These are phyloP conservation scores for Euphorbia lathyris DNA, from an alignment of 345 rosid species.

Conservation along the genomic window DNA sequence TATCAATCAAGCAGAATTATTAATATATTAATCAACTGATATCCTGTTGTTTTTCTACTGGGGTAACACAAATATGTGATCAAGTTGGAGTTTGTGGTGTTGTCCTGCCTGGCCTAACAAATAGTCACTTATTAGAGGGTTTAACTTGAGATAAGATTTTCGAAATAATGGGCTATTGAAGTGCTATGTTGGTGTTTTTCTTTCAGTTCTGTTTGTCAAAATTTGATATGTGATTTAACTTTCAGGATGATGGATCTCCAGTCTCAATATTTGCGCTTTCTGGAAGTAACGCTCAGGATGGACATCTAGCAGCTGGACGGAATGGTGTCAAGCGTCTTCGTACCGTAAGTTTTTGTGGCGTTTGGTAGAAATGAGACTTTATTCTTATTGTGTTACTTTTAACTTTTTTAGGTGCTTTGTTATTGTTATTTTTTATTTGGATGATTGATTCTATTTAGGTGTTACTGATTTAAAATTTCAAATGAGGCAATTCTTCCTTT, in stretches of 20 bases:
- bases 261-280: conserved; percentile 82
- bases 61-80: background rate
- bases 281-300: conserved; percentile 80
- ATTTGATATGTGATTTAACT: conserved; percentile 4
- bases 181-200: background rate
- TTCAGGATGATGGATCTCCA: conserved; percentile 92
- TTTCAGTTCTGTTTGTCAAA: background rate
- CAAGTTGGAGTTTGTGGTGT: background rate
- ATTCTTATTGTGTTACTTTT: background rate
- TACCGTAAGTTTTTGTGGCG: conserved; percentile 48
- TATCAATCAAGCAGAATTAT: background rate
- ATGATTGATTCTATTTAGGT: background rate
- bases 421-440: background rate
- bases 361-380: background rate
- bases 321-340: conserved; percentile 99
- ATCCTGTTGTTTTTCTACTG: background rate
- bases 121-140: background rate
- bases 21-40: background rate
- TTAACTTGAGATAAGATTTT: background rate
- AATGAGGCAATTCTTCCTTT: no score
- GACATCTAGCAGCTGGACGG: conserved; percentile 88
- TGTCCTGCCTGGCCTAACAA: background rate
- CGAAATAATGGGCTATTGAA: background rate
- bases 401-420: background rate
- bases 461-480: no score